phyloP scores from a whole-genome alignment of 108 stramenopile species.

The Pseudonitzschia multistriata region DNA sequence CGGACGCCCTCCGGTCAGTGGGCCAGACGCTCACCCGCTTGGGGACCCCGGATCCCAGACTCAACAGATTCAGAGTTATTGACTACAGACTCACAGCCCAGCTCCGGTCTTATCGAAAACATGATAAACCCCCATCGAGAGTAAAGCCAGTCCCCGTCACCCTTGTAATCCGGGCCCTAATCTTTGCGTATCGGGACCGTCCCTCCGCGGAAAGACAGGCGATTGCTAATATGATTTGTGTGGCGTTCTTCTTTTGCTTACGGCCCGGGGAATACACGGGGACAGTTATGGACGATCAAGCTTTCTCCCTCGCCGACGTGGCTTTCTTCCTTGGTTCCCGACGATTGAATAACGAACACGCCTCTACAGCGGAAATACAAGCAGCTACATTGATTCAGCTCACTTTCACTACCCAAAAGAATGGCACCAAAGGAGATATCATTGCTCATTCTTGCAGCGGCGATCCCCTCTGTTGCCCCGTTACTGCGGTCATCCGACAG shows the following conservation, averaged over 20 bases:
- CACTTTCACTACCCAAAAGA: no score
- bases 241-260: constrained; percentile 50
- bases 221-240: constrained; percentile 33
- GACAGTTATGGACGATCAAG: constrained; percentile 4
- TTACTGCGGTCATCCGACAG: no score
- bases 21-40: no score
- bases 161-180: constrained; percentile 12
- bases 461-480: no score
- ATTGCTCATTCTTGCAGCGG: no score
- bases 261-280: constrained; percentile 44
- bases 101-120: no score
- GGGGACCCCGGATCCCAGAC: no score
- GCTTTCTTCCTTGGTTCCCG: constrained; percentile 19
- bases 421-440: no score
- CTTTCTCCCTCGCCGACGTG: constrained; percentile 26
- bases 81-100: no score
- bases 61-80: no score
- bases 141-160: constrained; percentile 48
- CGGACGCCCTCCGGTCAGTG: no score
- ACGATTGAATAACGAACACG: constrained; percentile 2
- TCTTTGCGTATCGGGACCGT: neutral
- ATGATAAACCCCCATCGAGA: constrained; percentile 35
- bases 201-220: constrained; percentile 1
- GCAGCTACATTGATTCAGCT: no score
- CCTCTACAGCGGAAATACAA: neutral